Evolutionary conservation across 441 rosid species (phyloP), one percentile per base, ranked within the genome.

Genomic region (Populus hybrid): DNA sequence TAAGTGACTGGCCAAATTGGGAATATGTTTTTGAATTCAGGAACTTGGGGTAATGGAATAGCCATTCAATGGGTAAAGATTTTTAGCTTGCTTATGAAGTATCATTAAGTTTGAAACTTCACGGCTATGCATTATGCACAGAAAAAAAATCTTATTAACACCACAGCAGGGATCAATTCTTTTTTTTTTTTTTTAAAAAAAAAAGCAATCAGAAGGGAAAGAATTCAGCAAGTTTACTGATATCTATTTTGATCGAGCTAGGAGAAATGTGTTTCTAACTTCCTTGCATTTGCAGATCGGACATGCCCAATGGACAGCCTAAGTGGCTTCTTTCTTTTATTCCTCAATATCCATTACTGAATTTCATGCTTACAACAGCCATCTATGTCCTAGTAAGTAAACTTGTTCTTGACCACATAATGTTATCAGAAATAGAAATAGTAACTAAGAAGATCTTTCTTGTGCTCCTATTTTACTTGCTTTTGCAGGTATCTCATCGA

Each of bases 311-410:
- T 78, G 99, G 99, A 77, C 99, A 97, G 81, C 99, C 98, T 5
- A 97, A 94, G 82, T 97, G 96, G 98, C 96, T 97, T 77, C 92
- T 94, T 81, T 89, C 92, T 78, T 20, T 97, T 73, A 88, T 97
- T 84, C 99, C 98, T 20, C 97, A 87, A 68, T 94, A 93, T 84
- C 99, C 99, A 20, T 67, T 93, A 88, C 91, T 97, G 69, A 97
- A 97, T 88, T 97, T 93, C 84, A 93, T 93, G 98, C 93, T 94
- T 80, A 90, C 93, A 65, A 94, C 99, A 16, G 91, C 96, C 54
- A 90, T 97, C 67, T 94, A 97, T 76, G 71, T 96, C 84, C 84
- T 94, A 84, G 99, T 96, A 86, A 86, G 91, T 42, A 57, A 73
- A 73, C 36, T 61, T 75, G 68, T 74, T 75, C 50, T 35, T 35